Base-by-base conservation (phyloP, 2,329 filamentous ascomycete genomes). In the Talaromyces sp. region DNA sequence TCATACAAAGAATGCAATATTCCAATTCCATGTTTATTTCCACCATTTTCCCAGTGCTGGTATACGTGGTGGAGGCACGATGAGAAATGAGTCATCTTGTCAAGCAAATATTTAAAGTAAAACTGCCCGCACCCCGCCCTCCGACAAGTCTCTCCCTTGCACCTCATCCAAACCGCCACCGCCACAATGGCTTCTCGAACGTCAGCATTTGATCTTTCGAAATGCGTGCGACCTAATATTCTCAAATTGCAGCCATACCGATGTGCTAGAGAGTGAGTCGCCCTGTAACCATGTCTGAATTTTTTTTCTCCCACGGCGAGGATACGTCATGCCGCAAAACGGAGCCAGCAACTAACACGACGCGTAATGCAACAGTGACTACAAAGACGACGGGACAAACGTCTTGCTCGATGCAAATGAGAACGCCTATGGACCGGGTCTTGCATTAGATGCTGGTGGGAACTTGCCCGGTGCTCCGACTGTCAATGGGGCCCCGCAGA, bases 361-460 rank as follows among this genome's bases (percentile, higher is more conserved):
- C 39, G n/a, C 13, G 27, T 33, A 22, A 22, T 8, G 27, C 15
- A 22, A 47, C 72, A 96, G 92, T 80, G 95, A 99, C 84, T 98
- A 99, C 85, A 97, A 99, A 80, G 93, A 99, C 75, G 90, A 99
- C 73, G 95, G 95, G 68, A 93, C 88, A 62, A 98, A 98, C 72
- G 87, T 98, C 70, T 88, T 99, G 58, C 89, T 99, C 67, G 95
- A 99, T 74, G 95, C 95, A 69, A 99, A 99, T 72, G 95, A 99
- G 80, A 99, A 99, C 72, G 92, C 95, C 63, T 97, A 89, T 71
- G 95, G 95, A 0, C 93, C 95, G 0, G 89, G 91, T 1, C 80
- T 97, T 55, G 79, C 82, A 2, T 68, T 88, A 55, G 76, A 76
- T 32, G 69, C 72, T 1, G 71, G 82, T 47, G 79, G 81, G 11